phyloP scores from a whole-genome alignment of 2,329 filamentous ascomycete species.

The Colletotrichum shisoi region DNA sequence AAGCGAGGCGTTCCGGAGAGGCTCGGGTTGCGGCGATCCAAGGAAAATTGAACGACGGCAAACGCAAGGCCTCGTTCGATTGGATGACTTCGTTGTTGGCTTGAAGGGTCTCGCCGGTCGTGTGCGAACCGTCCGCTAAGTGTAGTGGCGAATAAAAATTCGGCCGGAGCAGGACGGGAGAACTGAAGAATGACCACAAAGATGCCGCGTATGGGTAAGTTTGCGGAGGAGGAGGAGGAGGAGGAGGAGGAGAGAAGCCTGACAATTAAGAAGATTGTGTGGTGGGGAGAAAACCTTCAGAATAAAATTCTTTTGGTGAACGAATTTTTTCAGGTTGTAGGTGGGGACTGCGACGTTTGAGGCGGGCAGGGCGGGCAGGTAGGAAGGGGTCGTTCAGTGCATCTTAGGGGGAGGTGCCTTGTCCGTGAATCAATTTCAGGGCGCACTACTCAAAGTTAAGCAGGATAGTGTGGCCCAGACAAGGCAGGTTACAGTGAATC shows the following conservation, averaged over 20 bases:
- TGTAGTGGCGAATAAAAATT: slow-evolving; percentile 12
- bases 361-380: background rate
- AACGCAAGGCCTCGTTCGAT: slow-evolving; percentile 40
- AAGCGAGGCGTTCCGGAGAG: slow-evolving; percentile 31
- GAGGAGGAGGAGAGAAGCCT: too few species aligned
- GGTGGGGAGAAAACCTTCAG: slow-evolving; percentile 30
- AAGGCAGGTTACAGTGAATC: slow-evolving; percentile 8
- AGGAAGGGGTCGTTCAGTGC: slow-evolving; percentile 1
- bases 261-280: slow-evolving; percentile 10
- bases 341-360: slow-evolving; percentile 10
- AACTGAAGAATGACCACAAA: slow-evolving; percentile 27
- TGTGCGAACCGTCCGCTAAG: slow-evolving; percentile 21
- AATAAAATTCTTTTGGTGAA: slow-evolving; percentile 41
- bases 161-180: slow-evolving; percentile 21
- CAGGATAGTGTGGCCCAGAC: background rate
- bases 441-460: background rate
- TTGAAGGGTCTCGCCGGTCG: slow-evolving; percentile 28
- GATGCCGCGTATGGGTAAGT: slow-evolving; percentile 23
- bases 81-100: slow-evolving; percentile 28
- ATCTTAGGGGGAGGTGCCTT: background rate
- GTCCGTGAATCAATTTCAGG: slow-evolving; percentile 5
- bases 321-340: slow-evolving; percentile 40
- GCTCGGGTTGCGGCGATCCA: slow-evolving; percentile 35
- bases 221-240: slow-evolving; percentile 28
- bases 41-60: slow-evolving; percentile 38